Evolutionary conservation across 2,329 filamentous ascomycete genomes (phyloP), one percentile per base, ranked within the genome.

Genomic region (Septoria petroselini): DNA sequence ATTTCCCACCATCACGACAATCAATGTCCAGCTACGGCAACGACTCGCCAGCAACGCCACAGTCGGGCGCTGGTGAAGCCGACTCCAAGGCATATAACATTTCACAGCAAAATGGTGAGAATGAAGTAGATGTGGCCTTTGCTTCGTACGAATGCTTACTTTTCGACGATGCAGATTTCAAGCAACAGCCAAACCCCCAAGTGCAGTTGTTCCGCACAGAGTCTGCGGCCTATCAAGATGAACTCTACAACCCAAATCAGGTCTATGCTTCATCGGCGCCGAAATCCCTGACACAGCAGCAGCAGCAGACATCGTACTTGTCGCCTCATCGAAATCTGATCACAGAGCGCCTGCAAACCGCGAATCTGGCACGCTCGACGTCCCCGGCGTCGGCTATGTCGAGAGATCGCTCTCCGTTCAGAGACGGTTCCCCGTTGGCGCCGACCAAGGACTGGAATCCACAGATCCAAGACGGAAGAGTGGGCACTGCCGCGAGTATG

Each of bases 161-260:
- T 65, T 71, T 76, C 68, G 69, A 73, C 65, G 68, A 73, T 69
- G 62, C 76, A 82, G 78, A 81, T 71, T 77, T 67, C 50, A 59
- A 66, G 54, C 25, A 19, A 18, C 68, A 68, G 42, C 29, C 50
- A 14, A 67, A 81, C 58, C 86, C 90, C 19, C 93, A 91, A 70
- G 79, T 95, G 57, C 85, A 90, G 49, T 59, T 69, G 6, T 65
- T 62, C 59, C 80, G 89, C 49, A 93, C 90, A 0, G 88, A 93
- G 72, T 91, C 89, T 14, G 89, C 94, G 64, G 79, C 88, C 41
- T 91, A 87, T 64, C 79, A 82, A 62, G 91, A 95, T 67, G 88
- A 93, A 68, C 78, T 95, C 1, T 95, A 88, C 74, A 90, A 85
- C 60, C 84, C 86, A 0, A 80, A 77, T 62, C 46, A 48, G 23